Evolutionary conservation across 176 grass and related monocot species (phyloP).

Genomic region (sorghum (Sorghum bicolor)): DNA sequence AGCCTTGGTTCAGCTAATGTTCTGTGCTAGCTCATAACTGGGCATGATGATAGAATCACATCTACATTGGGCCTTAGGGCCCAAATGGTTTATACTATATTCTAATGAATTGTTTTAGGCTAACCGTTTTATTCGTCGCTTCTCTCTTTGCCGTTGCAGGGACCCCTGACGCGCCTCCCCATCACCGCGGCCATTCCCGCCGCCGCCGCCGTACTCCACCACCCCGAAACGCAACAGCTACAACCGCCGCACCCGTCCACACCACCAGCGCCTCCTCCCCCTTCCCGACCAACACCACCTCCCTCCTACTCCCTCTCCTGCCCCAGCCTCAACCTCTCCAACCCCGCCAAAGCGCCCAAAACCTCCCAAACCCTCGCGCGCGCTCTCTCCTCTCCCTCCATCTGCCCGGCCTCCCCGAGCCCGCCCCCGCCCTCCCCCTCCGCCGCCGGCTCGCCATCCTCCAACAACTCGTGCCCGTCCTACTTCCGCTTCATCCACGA

Average conservation of each 20-base stretch:
- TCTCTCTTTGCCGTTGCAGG: slow-evolving; percentile 29
- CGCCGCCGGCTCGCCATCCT: background rate
- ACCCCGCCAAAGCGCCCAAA: background rate
- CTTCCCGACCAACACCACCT: background rate
- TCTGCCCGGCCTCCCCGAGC: background rate
- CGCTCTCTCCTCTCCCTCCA: slow-evolving; percentile 21
- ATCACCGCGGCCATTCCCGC: slow-evolving; percentile 22
- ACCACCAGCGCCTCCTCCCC: background rate
- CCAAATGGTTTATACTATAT: background rate
- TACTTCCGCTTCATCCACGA: slow-evolving; percentile 95
- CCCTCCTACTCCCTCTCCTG: slow-evolving; percentile 35
- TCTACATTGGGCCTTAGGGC: background rate
- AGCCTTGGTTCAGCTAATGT: background rate
- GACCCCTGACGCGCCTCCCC: slow-evolving; percentile 17
- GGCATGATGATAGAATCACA: background rate
- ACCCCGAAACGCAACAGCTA: background rate
- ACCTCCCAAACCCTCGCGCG: slow-evolving; percentile 34
- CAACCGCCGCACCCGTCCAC: background rate
- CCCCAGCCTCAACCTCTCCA: slow-evolving; percentile 21
- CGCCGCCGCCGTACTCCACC: slow-evolving; percentile 26
- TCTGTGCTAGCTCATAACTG: background rate
- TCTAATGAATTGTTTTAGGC: background rate
- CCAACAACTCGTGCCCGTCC: slow-evolving; percentile 57
- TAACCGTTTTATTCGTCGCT: background rate
- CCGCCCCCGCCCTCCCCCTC: background rate